Percentiles rank a stretch among this genome's conserved stretches.
phyloP scores from a whole-genome alignment of 148 eudicot genomes.

The Tetragonia tetragonoides region DNA sequence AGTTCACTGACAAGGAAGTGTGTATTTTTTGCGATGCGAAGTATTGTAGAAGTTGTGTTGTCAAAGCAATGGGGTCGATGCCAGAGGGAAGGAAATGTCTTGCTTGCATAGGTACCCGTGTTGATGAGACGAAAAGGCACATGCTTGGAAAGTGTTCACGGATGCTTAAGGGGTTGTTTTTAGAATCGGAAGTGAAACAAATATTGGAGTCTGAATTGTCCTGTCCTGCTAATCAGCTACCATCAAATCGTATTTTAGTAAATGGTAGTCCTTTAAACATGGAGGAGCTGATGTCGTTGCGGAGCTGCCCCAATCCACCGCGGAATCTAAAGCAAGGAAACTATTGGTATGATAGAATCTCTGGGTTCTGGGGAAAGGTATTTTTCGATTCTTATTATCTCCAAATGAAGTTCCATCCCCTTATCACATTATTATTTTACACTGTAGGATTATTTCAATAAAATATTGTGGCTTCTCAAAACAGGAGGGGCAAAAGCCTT shows the following conservation, averaged over 20 bases:
- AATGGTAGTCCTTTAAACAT: slow-evolving; percentile 53
- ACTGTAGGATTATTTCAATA: neutral
- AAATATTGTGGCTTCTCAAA: slow-evolving; percentile 2
- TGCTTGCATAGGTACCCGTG: slow-evolving; percentile 56
- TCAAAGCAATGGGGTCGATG: slow-evolving; percentile 95
- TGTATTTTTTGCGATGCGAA: slow-evolving; percentile 77
- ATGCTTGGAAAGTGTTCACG: slow-evolving; percentile 60
- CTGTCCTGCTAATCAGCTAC: slow-evolving; percentile 58
- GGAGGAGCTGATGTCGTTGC: slow-evolving; percentile 54
- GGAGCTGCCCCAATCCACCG: slow-evolving; percentile 60
- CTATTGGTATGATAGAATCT: slow-evolving; percentile 86
- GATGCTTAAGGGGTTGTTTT: slow-evolving; percentile 48
- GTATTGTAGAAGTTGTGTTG: slow-evolving; percentile 62
- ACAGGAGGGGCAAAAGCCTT: slow-evolving; percentile 75
- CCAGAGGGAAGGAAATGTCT: slow-evolving; percentile 91
- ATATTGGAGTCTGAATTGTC: slow-evolving; percentile 56
- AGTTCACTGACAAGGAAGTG: slow-evolving; percentile 58
- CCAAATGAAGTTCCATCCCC: neutral
- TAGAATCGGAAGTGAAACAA: slow-evolving; percentile 33
- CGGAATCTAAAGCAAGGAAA: slow-evolving; percentile 62
- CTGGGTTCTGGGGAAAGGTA: slow-evolving; percentile 98
- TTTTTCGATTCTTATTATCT: neutral
- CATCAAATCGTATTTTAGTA: slow-evolving; percentile 45
- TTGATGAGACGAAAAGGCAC: slow-evolving; percentile 58
- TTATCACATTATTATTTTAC: neutral